Evolutionary conservation across 192 early-diverging fungal species (phyloP).

Genomic region (Geranomyces michiganensis): DNA sequence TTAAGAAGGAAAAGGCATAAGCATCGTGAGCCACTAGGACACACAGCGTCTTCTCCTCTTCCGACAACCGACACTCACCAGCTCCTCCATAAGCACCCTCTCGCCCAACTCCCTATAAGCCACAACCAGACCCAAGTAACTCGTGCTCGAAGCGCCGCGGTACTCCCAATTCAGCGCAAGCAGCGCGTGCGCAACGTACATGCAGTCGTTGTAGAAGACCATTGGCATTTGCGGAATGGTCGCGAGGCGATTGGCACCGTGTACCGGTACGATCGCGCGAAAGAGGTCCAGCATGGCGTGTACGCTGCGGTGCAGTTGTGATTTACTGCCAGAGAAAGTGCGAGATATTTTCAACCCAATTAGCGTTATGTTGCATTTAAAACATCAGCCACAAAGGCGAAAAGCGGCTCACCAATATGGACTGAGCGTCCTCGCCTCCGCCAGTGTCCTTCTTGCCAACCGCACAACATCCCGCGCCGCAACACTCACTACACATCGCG

Average conservation of each 20-base stretch:
- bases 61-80: conserved; percentile 37
- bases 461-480: conserved; percentile 14
- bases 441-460: conserved; percentile 4
- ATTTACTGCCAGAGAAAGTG: too few species aligned
- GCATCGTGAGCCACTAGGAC: conserved; percentile 43
- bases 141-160: not conserved
- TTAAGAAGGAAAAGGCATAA: not conserved
- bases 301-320: not conserved
- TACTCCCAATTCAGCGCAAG: conserved; percentile 19
- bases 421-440: conserved; percentile 15
- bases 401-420: conserved; percentile 21
- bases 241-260: conserved; percentile 49
- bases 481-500: conserved; percentile 29
- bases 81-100: conserved; percentile 43
- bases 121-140: not conserved
- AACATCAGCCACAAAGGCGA: too few species aligned
- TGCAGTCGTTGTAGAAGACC: conserved; percentile 75
- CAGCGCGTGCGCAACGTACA: conserved; percentile 50
- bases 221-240: conserved; percentile 57
- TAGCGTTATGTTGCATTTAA: too few species aligned
- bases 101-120: conserved; percentile 16
- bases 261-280: conserved; percentile 61
- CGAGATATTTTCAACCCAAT: not conserved
- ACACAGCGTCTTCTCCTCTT: conserved; percentile 38
- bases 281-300: conserved; percentile 54